Evolutionary conservation across 805 yeast genomes (phyloP), one percentile per base, ranked within the genome.

Genomic region (Barnettozyma sp.): DNA sequence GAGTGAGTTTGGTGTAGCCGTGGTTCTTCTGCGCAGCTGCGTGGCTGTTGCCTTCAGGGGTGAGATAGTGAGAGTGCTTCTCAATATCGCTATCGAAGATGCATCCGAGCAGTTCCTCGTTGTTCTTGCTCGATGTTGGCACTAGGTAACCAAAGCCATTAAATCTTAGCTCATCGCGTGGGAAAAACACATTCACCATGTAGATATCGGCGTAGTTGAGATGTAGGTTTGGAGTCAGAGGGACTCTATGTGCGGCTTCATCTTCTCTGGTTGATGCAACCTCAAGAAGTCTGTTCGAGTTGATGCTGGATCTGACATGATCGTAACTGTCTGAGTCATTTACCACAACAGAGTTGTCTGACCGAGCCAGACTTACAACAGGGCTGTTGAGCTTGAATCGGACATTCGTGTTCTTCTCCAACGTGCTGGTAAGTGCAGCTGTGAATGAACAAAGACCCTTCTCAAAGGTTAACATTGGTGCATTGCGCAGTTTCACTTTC

Each of bases 31-130:
- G 23, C 47, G 39, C 26, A n/a, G 36, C 29, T 5, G 40, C 34
- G 8, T n/a, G n/a, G n/a, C n/a, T n/a, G n/a, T n/a, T n/a, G n/a
- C 13, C 27, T 12, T 25, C 16, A 14, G 17, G 4, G 29, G 55
- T 42, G 5, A 67, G 41, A 1, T 61, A 59, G 14, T 49, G 46
- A 26, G 72, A 59, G 34, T 76, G 71, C 45, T 72, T 70, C 50
- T 83, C 92, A 16, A 85, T 73, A 36, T 85, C 86, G 2, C 95
- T 84, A 56, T 90, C 97, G 59, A 81, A 90, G 14, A 92, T 86
- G 6, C 86, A 85, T 3, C 98, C 98, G 21, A 90, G 63, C 12
- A 87, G 59, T 14, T 71, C 65, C 32, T 75, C 76, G 4, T 70
- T 65, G 44, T 78, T 77, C 6, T 45, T 33, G 27, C 55, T 51